Base-by-base conservation (phyloP, 2,329 filamentous ascomycete species). In the Neofusicoccum laricinum region DNA sequence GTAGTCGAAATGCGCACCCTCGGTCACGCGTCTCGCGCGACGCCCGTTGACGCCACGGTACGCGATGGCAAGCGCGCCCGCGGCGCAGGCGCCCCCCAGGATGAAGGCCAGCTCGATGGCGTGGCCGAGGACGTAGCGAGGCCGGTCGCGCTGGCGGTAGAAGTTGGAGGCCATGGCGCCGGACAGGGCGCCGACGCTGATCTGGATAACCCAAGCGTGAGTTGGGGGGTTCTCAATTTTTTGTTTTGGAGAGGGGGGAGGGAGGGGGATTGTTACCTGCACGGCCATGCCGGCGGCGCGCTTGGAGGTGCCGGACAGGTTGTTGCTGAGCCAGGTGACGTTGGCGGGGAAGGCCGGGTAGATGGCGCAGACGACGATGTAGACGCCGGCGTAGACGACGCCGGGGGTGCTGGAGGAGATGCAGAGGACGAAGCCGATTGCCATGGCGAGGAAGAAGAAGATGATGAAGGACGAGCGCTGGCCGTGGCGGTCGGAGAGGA, bases 31-130 rank as follows among this genome's bases (percentile, higher is more conserved):
- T 19, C 70, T 64, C 11, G 76, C 75, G 5, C 88, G 79, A 70
- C 82, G 84, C 67, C 79, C 82, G 72, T 92, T 91, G 69, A 88
- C 84, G 0, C 75, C 69, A 15, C 75, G 75, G 68, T 91, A 91
- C 8, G 78, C 78, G 41, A 85, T 69, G 4, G 82, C 77, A 55
- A 84, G 63, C 10, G 80, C 66, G 19, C 80, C 67, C n/a, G 79
- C 72, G 0, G 80, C 80, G 30, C 80, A 65, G n/a, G 84, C 76
- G 14, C 83, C 83, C 3, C 76, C 73, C 3, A 75, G 69, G 21
- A 82, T 80, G 61, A 85, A 84, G 0, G 75, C 82, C 11, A 85
- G 78, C 64, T 84, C 82, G 10, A 85, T 71, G 1, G 79, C 76
- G 68, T 85, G 83, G 0, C 83, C 83, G 1, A 84, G 77, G 3